Evolutionary conservation across 768 basidiomycete species (phyloP).

Genomic region (Obba rivulosa): DNA sequence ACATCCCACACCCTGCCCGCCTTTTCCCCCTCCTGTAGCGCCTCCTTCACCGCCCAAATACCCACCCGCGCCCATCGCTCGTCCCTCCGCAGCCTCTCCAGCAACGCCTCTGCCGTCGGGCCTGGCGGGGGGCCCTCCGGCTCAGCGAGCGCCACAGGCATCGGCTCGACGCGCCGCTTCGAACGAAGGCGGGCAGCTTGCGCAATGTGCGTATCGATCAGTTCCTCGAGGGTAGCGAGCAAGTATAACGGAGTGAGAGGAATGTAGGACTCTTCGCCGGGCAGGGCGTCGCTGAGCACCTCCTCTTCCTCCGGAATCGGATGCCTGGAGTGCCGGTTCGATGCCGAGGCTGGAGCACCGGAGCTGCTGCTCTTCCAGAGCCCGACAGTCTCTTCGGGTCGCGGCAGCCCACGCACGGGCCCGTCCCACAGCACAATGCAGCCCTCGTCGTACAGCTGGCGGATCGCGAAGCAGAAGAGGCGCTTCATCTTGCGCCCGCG

Average conservation of each 20-base stretch:
- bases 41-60: conserved; percentile 58
- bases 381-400: conserved; percentile 6
- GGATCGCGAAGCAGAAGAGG: conserved; percentile 61
- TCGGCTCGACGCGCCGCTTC: background rate
- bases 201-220: conserved; percentile 34
- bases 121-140: conserved; percentile 15
- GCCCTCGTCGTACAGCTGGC: conserved; percentile 66
- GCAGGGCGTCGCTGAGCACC: conserved; percentile 55
- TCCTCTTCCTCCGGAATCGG: conserved; percentile 28
- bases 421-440: conserved; percentile 72
- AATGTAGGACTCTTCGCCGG: conserved; percentile 62
- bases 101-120: conserved; percentile 41
- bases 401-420: conserved; percentile 36
- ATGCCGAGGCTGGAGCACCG: background rate
- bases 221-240: conserved; percentile 39
- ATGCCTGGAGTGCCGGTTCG: background rate
- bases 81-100: conserved; percentile 44
- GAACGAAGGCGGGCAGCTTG: conserved; percentile 19
- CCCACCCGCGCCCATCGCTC: conserved; percentile 64
- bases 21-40: conserved; percentile 41
- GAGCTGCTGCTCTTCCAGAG: conserved; percentile 44
- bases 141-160: conserved; percentile 1
- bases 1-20: conserved; percentile 29
- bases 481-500: conserved; percentile 45
- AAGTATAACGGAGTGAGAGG: conserved; percentile 52